Base-by-base conservation (phyloP, 2,329 filamentous ascomycete species). In the Coniosporium uncinatum region DNA sequence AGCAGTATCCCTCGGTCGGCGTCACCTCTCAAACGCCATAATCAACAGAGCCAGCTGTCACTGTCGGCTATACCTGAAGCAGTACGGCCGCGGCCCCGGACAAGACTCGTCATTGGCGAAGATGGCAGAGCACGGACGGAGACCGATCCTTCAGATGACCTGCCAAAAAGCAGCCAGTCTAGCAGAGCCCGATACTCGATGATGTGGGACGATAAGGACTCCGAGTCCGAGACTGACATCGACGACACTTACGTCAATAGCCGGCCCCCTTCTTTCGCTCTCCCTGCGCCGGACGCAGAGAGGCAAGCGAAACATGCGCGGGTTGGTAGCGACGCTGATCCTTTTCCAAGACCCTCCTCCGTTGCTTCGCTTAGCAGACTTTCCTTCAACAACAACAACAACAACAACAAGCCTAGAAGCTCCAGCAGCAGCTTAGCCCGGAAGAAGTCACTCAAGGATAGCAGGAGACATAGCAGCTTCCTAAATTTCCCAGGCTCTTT, bases 91-190 rank as follows among this genome's bases (percentile, higher is more conserved):
- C 49, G 52, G 19, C 58, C 62, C 8, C 58, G 62, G 38, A 65
- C 64, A 36, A 64, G 67, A 5, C 61, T 73, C 17, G 57, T 73
- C 29, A 61, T 73, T 27, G 70, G 72, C 46, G 67, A 70, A 46
- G 65, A 57, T 39, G 70, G 70, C 14, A 58, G 62, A 34, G 70
- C 70, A 32, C 58, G 69, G 11, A 69, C 69, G 5, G 66, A 71
- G 48, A 69, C 67, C n/a, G 53, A 60, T 21, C 50, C 36, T 8
- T 11, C 36, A 5, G 19, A 22, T 6, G 36, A 27, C 13, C 11
- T 6, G 13, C 17, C 18, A 11, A 24, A 14, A 13, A 38, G 19
- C 18, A 36, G 8, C 33, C 8, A 17, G n/a, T 36, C 33, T 8
- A 21, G n/a, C 18, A 8, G n/a, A 21, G 33, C n/a, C 18, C 36